Conservation (phyloP, 192 early-diverging fungal species). For the Backusella morwellensis region DNA sequence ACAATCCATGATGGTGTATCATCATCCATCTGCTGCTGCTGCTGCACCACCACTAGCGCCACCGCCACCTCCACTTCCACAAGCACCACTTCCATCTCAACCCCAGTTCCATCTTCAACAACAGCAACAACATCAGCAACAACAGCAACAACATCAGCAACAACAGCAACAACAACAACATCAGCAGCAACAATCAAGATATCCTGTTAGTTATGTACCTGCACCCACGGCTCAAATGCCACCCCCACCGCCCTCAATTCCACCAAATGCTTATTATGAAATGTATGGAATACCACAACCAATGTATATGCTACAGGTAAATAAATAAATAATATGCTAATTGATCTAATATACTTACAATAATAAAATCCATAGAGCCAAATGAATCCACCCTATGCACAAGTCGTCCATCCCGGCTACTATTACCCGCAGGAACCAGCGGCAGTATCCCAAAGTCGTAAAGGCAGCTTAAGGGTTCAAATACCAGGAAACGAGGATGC, state of each 20-base stretch:
- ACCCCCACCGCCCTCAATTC: neutral
- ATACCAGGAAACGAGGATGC: conserved; percentile 35
- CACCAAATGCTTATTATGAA: conserved; percentile 13
- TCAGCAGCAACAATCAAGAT: neutral
- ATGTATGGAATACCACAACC: conserved; percentile 12
- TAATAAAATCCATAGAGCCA: neutral
- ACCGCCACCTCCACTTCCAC: neutral
- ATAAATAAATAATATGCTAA: neutral
- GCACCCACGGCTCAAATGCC: neutral
- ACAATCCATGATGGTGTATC: conserved; percentile 12
- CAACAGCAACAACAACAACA: neutral
- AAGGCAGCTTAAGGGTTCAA: conserved; percentile 36
- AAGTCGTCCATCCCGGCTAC: neutral
- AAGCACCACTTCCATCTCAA: neutral
- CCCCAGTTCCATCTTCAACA: neutral
- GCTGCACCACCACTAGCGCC: neutral
- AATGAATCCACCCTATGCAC: conserved; percentile 1
- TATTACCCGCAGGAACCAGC: neutral
- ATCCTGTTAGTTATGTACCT: neutral
- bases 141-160: too few relatives aligned
- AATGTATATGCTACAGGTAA: conserved; percentile 38
- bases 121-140: neutral
- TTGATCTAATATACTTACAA: neutral
- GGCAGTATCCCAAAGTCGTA: conserved; percentile 3
- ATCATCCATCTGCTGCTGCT: neutral